Base-by-base conservation (phyloP, 116 monocot species). In the Zostera marina region DNA sequence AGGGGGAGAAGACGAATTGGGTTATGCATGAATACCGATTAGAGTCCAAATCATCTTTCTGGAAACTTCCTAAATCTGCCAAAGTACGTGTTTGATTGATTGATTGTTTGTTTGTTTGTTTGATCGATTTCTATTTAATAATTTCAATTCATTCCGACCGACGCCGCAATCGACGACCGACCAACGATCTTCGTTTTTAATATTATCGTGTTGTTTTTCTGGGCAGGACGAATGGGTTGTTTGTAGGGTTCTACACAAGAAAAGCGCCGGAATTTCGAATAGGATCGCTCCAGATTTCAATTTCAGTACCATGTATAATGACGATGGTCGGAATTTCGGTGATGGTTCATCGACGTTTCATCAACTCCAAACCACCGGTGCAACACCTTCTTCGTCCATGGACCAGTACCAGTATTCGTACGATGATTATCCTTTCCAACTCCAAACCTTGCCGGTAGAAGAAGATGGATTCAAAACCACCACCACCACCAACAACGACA, bases 181-280 rank as follows among this genome's bases (percentile, higher is more conserved):
- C n/a, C n/a, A n/a, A n/a, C n/a, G n/a, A n/a, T n/a, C n/a, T n/a
- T n/a, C n/a, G n/a, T n/a, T n/a, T n/a, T n/a, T n/a, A n/a, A n/a
- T n/a, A n/a, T n/a, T n/a, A n/a, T n/a, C n/a, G n/a, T n/a, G n/a
- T n/a, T 42, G n/a, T 9, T 6, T 19, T 41, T 41, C 8, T 41
- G 52, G 72, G 65, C 62, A 79, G 79, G 79, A 79, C 56, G 62
- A 74, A 43, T 79, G 79, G 79, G 79, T 70, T 66, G 74, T 79
- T 15, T 74, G 66, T 59, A 73, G 73, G 57, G 79, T 79, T 11
- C 67, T 79, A 42, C 70, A 74, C 52, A 79, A 79, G 70, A 70
- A 55, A 32, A 32, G 32, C 41, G 6, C 43, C 48, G 61, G 62
- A 7, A 22, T 60, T 22, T 73, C 73, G 58, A 62, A 41, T 39